Percentiles rank a stretch among this genome's conserved stretches.
Conservation (phyloP, 208 protist genomes). For the Leishmania arabica region DNA sequence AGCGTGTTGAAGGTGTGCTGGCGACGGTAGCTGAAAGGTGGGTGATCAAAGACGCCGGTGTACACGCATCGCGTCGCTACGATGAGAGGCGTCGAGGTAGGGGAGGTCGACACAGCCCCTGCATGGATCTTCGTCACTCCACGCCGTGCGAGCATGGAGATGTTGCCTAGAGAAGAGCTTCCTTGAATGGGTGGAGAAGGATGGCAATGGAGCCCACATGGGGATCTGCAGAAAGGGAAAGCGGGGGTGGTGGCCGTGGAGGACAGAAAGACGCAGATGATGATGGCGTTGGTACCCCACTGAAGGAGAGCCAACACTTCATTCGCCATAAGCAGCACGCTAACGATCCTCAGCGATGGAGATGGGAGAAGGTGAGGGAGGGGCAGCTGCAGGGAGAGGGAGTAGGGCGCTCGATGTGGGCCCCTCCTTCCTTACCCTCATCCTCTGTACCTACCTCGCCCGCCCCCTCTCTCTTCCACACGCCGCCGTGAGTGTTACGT, state of each 20-base stretch:
- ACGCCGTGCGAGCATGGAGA: slow-evolving; percentile 4
- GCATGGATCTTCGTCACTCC: neutral
- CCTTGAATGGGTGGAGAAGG: neutral
- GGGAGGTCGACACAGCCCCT: neutral
- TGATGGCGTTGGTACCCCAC: neutral
- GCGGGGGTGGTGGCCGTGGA: neutral
- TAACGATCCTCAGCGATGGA: neutral
- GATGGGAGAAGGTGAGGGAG: neutral
- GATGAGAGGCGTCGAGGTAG: neutral
- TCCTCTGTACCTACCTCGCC: neutral
- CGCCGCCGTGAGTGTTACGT: neutral
- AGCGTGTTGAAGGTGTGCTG: slow-evolving; percentile 88
- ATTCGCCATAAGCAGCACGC: neutral
- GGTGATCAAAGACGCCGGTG: slow-evolving; percentile 77
- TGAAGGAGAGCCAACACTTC: neutral
- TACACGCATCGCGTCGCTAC: slow-evolving; percentile 30
- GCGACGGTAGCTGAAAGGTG: slow-evolving; percentile 58
- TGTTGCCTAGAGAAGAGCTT: too few relatives aligned
- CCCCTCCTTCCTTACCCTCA: neutral
- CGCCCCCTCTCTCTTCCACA: neutral
- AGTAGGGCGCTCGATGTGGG: neutral
- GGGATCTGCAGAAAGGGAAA: neutral
- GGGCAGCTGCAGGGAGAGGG: neutral
- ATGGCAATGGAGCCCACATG: neutral
- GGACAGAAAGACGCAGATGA: neutral